These are phyloP conservation scores for Plasmodium blacklocki DNA, from an alignment of 169 alveolate species.

Conservation along the genomic window DNA sequence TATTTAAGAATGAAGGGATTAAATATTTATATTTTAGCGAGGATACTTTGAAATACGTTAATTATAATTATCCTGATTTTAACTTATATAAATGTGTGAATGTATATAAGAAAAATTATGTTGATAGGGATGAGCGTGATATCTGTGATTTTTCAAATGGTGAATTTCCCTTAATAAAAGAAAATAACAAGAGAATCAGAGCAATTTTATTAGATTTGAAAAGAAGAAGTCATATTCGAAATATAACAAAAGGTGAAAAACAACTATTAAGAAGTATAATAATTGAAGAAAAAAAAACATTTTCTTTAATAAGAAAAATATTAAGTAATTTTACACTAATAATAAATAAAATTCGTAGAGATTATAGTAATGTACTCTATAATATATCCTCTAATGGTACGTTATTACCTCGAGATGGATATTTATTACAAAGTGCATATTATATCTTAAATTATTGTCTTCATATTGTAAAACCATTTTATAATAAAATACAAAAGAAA, in stretches of 20 bases:
- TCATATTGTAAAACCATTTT: slow-evolving; percentile 25
- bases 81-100: slow-evolving; percentile 8
- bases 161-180: not conserved
- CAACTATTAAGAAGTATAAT: not conserved
- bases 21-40: not conserved
- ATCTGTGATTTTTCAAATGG: slow-evolving; percentile 8
- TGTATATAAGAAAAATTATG: too few species aligned
- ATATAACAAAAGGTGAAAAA: not conserved
- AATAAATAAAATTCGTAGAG: slow-evolving; percentile 1
- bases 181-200: slow-evolving; percentile 1
- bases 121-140: not conserved
- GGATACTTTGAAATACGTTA: slow-evolving; percentile 13
- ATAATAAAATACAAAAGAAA: not conserved
- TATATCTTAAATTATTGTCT: slow-evolving; percentile 12
- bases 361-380: not conserved
- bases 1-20: not conserved
- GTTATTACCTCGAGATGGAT: slow-evolving; percentile 7
- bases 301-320: not conserved
- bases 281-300: not conserved
- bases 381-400: not conserved
- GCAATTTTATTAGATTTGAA: not conserved
- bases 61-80: not conserved
- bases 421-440: slow-evolving; percentile 4
- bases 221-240: not conserved
- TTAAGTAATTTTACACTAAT: not conserved